These are phyloP conservation scores for Arabis hirsuta DNA, from an alignment of 345 rosid species.

Conservation along the genomic window DNA sequence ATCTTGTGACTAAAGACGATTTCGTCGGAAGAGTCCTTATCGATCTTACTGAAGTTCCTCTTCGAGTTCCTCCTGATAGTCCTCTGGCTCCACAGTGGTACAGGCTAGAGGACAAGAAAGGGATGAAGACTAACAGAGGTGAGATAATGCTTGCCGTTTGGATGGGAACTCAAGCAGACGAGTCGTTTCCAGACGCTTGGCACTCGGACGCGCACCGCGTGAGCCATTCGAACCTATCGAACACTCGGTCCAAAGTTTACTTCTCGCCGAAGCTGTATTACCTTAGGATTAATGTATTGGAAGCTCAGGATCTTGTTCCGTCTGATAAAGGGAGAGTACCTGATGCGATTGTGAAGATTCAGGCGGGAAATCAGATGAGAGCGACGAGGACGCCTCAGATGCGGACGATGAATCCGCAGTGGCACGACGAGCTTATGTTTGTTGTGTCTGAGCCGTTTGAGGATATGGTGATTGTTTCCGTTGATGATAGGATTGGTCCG, in stretches of 20 bases:
- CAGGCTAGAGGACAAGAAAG: conserved; percentile 65
- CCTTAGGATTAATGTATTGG: conserved; percentile 69
- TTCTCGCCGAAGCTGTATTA: conserved; percentile 93
- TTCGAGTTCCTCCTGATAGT: conserved; percentile 87
- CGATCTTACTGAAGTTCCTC: conserved; percentile 76
- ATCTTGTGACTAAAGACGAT: conserved; percentile 72
- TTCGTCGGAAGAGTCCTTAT: conserved; percentile 62
- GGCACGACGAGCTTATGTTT: conserved; percentile 89
- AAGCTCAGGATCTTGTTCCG: conserved; percentile 87
- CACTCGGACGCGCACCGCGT: conserved; percentile 92
- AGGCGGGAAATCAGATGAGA: conserved; percentile 66
- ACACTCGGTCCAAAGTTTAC: conserved; percentile 86
- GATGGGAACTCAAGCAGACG: conserved; percentile 99
- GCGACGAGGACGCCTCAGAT: conserved; percentile 55
- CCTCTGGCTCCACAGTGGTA: conserved; percentile 99
- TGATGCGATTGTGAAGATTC: conserved; percentile 63
- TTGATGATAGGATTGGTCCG: conserved; percentile 73
- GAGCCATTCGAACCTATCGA: conserved; percentile 68
- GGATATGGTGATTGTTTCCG: conserved; percentile 67
- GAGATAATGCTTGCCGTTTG: conserved; percentile 97
- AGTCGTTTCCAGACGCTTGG: conserved; percentile 95
- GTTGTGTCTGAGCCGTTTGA: conserved; percentile 95
- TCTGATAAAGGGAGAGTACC: conserved; percentile 67
- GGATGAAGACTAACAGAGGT: conserved; percentile 62
- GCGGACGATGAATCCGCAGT: conserved; percentile 64